Evolutionary conservation across 805 yeast species (phyloP), one percentile per base, ranked within the genome.

Genomic region (Ogataea thermomethanolica): DNA sequence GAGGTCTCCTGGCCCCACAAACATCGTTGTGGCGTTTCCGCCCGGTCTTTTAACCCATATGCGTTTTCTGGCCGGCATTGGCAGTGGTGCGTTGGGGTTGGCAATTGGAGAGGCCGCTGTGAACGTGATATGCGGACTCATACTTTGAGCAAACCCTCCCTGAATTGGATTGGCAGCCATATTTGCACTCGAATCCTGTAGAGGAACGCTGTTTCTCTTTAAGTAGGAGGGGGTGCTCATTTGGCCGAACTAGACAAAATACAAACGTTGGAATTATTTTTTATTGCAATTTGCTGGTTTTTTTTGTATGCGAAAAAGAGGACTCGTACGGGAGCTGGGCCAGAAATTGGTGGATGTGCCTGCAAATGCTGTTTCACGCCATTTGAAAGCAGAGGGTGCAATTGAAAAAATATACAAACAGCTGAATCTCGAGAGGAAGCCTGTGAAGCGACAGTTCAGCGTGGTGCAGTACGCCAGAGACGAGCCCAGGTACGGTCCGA

Each of bases 1-100:
- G 1, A 89, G 71, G 55, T 85, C 91, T 14, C 61, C 56, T 23
- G 77, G 77, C 12, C 69, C 67, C 13, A 85, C 82, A 43, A 69
- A 57, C 6, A 90, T 62, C 1, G 95, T 76, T 0, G 96, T 86
- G 3, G 97, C 84, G 12, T 70, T 71, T 1, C 77, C 77, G 15
- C 64, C 61, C 0, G 67, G 64, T 29, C 71, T 61, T 39, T 61
- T 70, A 5, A 79, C 74, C 86, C 86, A 79, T 1, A 79, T 70
- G 35, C 86, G 55, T 48, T 66, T 62, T 29, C 54, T 45, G 14
- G 56, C 15, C n/a, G 49, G 46, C 27, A 30, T 7, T 3, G 50
- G 50, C 5, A 41, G 34, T n/a, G 43, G 53, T 7, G 53, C 43
- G 21, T 25, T 35, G 9, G 34, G 42, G 24, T 41, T 30, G 3